Evolutionary conservation across 331 rosid species (phyloP), one percentile per base, ranked within the genome.

Genomic region (Malus hybrid): DNA sequence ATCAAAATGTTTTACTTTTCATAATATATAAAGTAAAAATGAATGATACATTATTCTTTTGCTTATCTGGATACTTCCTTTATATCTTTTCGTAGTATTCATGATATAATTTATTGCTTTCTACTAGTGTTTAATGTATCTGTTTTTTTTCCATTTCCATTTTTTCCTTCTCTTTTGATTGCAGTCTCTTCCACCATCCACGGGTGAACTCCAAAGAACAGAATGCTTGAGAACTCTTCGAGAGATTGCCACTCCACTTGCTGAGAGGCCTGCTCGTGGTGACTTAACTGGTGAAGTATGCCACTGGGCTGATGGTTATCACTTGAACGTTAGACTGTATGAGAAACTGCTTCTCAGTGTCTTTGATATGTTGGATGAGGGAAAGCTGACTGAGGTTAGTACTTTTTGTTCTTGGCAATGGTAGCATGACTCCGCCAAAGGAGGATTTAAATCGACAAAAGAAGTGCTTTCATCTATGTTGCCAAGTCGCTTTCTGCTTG

Each of bases 261-360:
- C 96, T 13, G 99, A 94, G 87, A 88, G 99, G 86, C 97, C 99
- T 62, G 96, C 97, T 79, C 90, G 99, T 73, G 99, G 97, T 66
- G 99, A 94, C 86, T 86, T 94, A 78, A 94, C 99, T 27, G 99
- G 99, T 69, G 97, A 94, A 92, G 92, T 94, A 73, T 94, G 99
- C 80, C 99, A 94, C 74, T 94, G 99, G 99, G 91, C 97, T 34
- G 99, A 92, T 84, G 99, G 99, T 75, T 94, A 92, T 88, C 92
- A 83, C 83, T 81, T 94, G 14, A 94, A 90, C 76, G 92, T 94
- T 86, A 88, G 89, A 85, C 88, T 94, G n/a, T 94, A 94, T 54
- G 99, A 94, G 88, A 94, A 92, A 81, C 83, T 94, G 67, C 99
- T 94, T 76, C 83, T 86, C 68, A 90, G 97, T 75, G 97, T 94